Base-by-base conservation (phyloP, 371 early-diverging fungal genomes). In the Syncephalis plumigaleata region DNA sequence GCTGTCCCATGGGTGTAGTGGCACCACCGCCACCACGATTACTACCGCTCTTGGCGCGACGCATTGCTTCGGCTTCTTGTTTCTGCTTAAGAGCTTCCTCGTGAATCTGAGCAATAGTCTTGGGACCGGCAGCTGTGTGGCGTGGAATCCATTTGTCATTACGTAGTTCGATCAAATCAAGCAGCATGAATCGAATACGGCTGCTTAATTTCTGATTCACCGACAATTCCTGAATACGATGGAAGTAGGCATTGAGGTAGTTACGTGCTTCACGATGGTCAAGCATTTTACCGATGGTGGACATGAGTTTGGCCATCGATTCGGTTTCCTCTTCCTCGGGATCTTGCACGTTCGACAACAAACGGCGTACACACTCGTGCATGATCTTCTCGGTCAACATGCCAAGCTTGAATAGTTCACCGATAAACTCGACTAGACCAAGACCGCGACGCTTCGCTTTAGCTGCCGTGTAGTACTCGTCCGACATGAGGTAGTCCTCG, bases 311-410 rank as follows among this genome's bases (percentile, higher is more conserved):
- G 68, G 84, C 82, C 55, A 92, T 73, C 45, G 82, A 81, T 67
- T 97, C 98, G 23, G 80, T 72, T 53, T 91, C 92, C 64, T 91
- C 96, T 56, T 93, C 95, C 46, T 88, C 94, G 27, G 87, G 84
- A 17, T 49, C 4, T 16, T 13, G 18, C 4, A 45, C 66, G 53
- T 84, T 75, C 48, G 60, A 55, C 52, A 90, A 68, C 48, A 97
- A 70, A 38, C 71, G 71, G 45, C 64, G 67, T 55, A 94, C 66
- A 59, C 92, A 91, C 56, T 72, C 68, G 58, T 86, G 82, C 78
- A 97, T 89, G 48, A 97, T 87, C 63, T 81, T 81, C 52, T 86
- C 84, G 3, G 87, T 81, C 54, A 97, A 66, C 74, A 97, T 81
- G 40, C 66, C 62, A 43, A 74, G 62, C 67, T 87, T 84, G 78